Evolutionary conservation across 164 flowering plant genomes (phyloP).

Genomic region (Pachysandra terminalis): DNA sequence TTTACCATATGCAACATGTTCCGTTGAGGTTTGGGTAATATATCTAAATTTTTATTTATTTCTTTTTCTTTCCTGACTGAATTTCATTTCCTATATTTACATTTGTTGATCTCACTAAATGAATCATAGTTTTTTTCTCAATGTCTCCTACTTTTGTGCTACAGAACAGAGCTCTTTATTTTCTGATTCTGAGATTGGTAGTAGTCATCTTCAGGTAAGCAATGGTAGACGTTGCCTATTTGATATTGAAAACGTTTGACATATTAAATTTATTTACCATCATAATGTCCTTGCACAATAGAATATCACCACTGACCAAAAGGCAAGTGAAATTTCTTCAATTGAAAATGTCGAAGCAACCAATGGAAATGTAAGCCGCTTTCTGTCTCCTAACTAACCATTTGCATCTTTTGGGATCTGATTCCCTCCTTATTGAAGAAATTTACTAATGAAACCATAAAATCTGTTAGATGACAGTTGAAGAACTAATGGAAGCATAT

Average conservation of each 20-base stretch:
- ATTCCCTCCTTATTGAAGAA: neutral
- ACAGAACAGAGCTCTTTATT: conserved; percentile 36
- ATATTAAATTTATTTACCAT: neutral
- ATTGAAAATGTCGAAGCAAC: conserved; percentile 19
- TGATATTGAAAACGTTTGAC: neutral
- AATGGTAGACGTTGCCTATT: neutral
- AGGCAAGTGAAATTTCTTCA: conserved; percentile 14
- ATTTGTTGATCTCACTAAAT: neutral
- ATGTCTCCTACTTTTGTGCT: conserved; percentile 17
- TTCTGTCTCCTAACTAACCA: no score
- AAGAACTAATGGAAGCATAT: conserved; percentile 63
- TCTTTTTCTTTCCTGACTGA: neutral
- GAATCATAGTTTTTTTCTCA: conserved; percentile 1
- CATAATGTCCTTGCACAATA: conserved; percentile 25
- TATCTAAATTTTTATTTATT: no score
- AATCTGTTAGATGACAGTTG: conserved; percentile 61
- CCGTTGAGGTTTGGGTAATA: no score
- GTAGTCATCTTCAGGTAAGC: conserved; percentile 38
- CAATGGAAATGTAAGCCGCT: conserved; percentile 43
- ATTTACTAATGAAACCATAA: neutral
- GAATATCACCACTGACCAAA: conserved; percentile 34
- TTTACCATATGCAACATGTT: no score
- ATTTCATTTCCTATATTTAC: no score
- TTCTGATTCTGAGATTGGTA: conserved; percentile 37
- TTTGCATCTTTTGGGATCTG: neutral